Evolutionary conservation across 2,329 filamentous ascomycete genomes (phyloP).

Genomic region (Talaromyces sp.): DNA sequence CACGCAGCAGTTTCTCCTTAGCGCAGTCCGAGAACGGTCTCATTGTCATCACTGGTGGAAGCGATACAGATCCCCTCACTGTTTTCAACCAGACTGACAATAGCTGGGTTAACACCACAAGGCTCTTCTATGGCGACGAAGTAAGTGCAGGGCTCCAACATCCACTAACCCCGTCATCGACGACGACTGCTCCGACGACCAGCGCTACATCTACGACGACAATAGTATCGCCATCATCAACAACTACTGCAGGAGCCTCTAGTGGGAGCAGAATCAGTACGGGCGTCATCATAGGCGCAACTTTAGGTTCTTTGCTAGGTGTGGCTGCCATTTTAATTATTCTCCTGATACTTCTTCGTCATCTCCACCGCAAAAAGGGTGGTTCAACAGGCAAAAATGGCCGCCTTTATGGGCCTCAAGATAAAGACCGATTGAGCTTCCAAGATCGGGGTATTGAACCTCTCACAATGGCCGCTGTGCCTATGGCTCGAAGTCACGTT

Average conservation of each 20-base stretch:
- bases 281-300: slow-evolving; percentile 69
- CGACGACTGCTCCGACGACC: slow-evolving; percentile 25
- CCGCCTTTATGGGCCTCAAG: slow-evolving; percentile 42
- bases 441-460: slow-evolving; percentile 44
- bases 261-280: slow-evolving; percentile 26
- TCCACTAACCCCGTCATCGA: slow-evolving; percentile 27
- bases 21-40: slow-evolving; percentile 61
- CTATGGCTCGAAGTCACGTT: slow-evolving; percentile 42
- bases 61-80: slow-evolving; percentile 59
- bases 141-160: neutral
- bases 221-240: slow-evolving; percentile 27
- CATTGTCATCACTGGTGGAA: slow-evolving; percentile 75
- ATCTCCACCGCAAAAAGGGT: slow-evolving; percentile 52
- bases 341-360: slow-evolving; percentile 63
- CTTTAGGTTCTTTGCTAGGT: slow-evolving; percentile 74
- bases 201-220: slow-evolving; percentile 28
- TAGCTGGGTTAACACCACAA: slow-evolving; percentile 68
- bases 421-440: slow-evolving; percentile 53
- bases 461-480: slow-evolving; percentile 37
- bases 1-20: slow-evolving; percentile 65
- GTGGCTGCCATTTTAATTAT: slow-evolving; percentile 65
- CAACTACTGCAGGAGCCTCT: slow-evolving; percentile 19
- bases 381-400: slow-evolving; percentile 42
- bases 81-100: slow-evolving; percentile 75
- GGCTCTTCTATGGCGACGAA: slow-evolving; percentile 51